Conservation (phyloP, 2,329 filamentous ascomycete species). For the Chaetoscypha palmicola region DNA sequence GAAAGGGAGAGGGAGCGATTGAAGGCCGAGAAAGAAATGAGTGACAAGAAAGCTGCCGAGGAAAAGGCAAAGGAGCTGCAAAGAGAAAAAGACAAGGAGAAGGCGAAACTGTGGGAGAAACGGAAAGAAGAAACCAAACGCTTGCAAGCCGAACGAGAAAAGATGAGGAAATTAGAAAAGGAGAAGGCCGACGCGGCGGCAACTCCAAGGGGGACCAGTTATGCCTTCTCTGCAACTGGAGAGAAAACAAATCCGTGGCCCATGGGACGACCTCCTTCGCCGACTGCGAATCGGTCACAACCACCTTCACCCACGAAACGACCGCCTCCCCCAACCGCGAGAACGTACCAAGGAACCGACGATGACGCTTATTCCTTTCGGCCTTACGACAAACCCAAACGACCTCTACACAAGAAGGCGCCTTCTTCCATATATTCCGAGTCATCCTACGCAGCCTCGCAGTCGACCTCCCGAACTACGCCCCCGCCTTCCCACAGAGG, state of each 20-base stretch:
- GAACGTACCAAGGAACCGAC: constrained; percentile 53
- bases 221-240: constrained; percentile 58
- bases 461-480: constrained; percentile 76
- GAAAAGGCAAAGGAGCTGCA: constrained; percentile 22
- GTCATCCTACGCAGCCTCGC: constrained; percentile 77
- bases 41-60: constrained; percentile 22
- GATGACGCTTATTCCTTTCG: constrained; percentile 64
- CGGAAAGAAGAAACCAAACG: constrained; percentile 17
- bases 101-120: constrained; percentile 20
- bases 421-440: constrained; percentile 70
- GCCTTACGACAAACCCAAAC: constrained; percentile 65
- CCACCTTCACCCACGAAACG: constrained; percentile 35
- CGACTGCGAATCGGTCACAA: constrained; percentile 27
- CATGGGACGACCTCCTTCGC: constrained; percentile 46
- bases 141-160: constrained; percentile 26
- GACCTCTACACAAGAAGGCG: constrained; percentile 51
- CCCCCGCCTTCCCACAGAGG: constrained; percentile 72
- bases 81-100: constrained; percentile 29
- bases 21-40: constrained; percentile 25
- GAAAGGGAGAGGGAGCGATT: constrained; percentile 27
- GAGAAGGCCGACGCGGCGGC: constrained; percentile 19
- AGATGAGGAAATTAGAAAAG: constrained; percentile 31
- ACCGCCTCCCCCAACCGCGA: constrained; percentile 44
- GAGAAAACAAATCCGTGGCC: constrained; percentile 67
- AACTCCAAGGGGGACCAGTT: constrained; percentile 35